Evolutionary conservation across 257 asterid genomes (phyloP), one percentile per base, ranked within the genome.

Genomic region (Solanum commersonii): DNA sequence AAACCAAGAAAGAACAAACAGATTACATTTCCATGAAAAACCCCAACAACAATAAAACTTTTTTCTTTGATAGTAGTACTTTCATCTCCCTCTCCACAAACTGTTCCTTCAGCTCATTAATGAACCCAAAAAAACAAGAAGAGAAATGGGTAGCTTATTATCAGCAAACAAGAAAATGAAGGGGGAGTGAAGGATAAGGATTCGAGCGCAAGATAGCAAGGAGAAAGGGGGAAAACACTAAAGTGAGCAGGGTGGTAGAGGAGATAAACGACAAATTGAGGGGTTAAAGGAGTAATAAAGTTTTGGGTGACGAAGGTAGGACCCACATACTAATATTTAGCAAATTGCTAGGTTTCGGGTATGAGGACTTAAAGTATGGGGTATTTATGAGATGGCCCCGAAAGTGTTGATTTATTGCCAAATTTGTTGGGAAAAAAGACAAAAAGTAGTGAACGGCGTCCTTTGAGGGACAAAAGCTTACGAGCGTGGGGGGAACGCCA

Each of bases 201-300:
- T 15, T 31, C 85, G 6, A 12, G 88, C 84, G 88, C 88, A 86
- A 5, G 11, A 13, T 70, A 86, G 72, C 34, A n/a, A 15, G 16
- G 85, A 18, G 63, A 10, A 25, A 35, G 1, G 18, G 84, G 84
- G 22, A 14, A 15, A 27, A 6, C 6, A 38, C 87, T 81, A 65
- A 42, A 22, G 52, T 86, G 84, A 79, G 88, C 37, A 88, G 72
- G 82, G 90, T 31, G 87, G 83, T 77, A 89, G 86, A 16, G 52
- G 34, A 38, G 85, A 76, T 85, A 27, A 77, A 86, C 87, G 94
- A 77, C 87, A 86, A 70, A 56, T 34, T 18, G 13, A n/a, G 88
- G 46, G 84, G 52, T 49, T 71, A 59, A 86, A 86, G 60, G 72
- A 56, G 88, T 73, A 76, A 86, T 71, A 70, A 76, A 20, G 52